These are phyloP conservation scores for Tephrocybe sp. DNA, from an alignment of 768 basidiomycete species.

Conservation along the genomic window DNA sequence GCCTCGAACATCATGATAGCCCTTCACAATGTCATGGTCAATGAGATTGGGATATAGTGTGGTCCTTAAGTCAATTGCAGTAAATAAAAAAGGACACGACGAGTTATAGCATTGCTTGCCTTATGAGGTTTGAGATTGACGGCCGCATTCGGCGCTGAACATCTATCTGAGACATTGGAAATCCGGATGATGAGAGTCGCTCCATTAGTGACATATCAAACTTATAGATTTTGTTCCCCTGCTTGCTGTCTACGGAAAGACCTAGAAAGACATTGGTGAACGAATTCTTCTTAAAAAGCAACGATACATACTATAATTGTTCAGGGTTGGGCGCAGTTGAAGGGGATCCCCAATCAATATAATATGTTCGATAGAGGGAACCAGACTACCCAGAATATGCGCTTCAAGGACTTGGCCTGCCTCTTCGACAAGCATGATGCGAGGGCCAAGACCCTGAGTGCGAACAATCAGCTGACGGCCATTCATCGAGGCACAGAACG, in stretches of 20 bases:
- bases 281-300: neutral
- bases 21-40: constrained; percentile 50
- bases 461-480: neutral
- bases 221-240: constrained; percentile 51
- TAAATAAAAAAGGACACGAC: neutral
- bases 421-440: constrained; percentile 72
- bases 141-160: constrained; percentile 79
- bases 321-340: constrained; percentile 68
- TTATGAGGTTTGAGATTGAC: constrained; percentile 56
- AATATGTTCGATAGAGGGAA: constrained; percentile 65
- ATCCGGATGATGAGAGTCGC: constrained; percentile 51
- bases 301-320: constrained; percentile 50
- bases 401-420: constrained; percentile 83
- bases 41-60: constrained; percentile 61
- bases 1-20: constrained; percentile 58
- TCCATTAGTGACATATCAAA: constrained; percentile 81
- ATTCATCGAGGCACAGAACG: neutral
- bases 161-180: constrained; percentile 67
- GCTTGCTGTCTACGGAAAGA: constrained; percentile 65
- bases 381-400: constrained; percentile 63
- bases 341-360: constrained; percentile 81
- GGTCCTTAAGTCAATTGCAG: constrained; percentile 29
- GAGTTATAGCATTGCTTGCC: constrained; percentile 29
- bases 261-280: constrained; percentile 30
- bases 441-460: constrained; percentile 55